Conservation (phyloP, 306 rosid species). For the Neltuma alba region DNA sequence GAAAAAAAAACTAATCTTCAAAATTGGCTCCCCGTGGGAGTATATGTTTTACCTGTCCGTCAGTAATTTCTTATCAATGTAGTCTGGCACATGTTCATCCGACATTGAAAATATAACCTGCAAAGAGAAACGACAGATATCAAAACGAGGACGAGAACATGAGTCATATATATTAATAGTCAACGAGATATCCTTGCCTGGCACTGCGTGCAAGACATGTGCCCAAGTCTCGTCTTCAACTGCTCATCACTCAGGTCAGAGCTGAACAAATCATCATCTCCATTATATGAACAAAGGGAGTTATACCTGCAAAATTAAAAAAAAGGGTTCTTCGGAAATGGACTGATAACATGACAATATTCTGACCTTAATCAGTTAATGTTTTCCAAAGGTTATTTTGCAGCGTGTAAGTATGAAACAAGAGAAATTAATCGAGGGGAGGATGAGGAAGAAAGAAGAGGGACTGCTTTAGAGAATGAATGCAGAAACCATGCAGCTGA, state of each 20-base stretch:
- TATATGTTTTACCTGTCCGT: conserved; percentile 64
- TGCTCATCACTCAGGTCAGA: conserved; percentile 97
- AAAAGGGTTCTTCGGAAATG: conserved; percentile 12
- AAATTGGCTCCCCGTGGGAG: neutral
- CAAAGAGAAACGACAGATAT: no score
- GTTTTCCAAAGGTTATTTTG: no score
- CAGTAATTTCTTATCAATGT: conserved; percentile 85
- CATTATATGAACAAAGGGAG: conserved; percentile 89
- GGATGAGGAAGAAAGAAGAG: neutral
- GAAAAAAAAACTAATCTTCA: no score
- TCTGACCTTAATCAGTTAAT: no score
- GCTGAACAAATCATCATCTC: conserved; percentile 96
- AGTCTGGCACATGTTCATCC: conserved; percentile 92
- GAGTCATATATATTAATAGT: no score
- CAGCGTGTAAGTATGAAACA: no score
- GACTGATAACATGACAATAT: conserved; percentile 12
- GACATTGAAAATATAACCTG: conserved; percentile 91
- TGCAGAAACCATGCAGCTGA: conserved; percentile 1
- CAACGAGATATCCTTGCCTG: conserved; percentile 59
- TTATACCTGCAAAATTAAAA: conserved; percentile 68
- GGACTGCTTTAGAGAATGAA: neutral
- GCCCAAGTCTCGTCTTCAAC: conserved; percentile 80
- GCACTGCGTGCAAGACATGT: conserved; percentile 84
- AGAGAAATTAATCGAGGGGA: neutral
- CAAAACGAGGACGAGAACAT: no score